Conservation (phyloP, 345 rosid species). For the Gossypium turneri region DNA sequence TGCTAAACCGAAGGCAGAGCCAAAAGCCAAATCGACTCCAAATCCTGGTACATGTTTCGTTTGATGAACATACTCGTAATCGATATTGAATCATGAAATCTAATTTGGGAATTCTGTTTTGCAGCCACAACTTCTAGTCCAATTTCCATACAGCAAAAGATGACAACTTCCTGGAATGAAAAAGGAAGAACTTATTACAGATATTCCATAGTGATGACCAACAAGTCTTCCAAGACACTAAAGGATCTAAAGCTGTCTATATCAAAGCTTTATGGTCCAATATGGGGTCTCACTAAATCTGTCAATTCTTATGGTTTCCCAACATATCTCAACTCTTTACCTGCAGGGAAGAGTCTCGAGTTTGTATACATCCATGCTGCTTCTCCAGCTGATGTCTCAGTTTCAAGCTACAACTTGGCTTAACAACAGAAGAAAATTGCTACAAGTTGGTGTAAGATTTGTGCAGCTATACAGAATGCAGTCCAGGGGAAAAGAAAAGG, state of each 20-base stretch:
- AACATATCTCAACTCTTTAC: constrained; percentile 59
- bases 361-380: constrained; percentile 88
- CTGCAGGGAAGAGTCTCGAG: constrained; percentile 74
- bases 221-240: constrained; percentile 64
- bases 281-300: constrained; percentile 75
- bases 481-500: constrained; percentile 21
- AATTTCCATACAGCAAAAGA: constrained; percentile 62
- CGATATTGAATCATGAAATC: neutral
- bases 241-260: constrained; percentile 65
- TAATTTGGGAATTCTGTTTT: constrained; percentile 13
- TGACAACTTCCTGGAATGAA: constrained; percentile 69
- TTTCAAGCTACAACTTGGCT: constrained; percentile 71
- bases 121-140: constrained; percentile 56
- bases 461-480: constrained; percentile 51
- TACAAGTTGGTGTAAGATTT: constrained; percentile 33
- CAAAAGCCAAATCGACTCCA: constrained; percentile 46
- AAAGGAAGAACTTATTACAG: constrained; percentile 76
- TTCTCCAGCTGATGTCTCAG: constrained; percentile 58
- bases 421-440: constrained; percentile 28
- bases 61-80: neutral
- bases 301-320: constrained; percentile 65
- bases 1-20: constrained; percentile 40
- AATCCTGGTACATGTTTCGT: constrained; percentile 50
- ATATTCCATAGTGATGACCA: constrained; percentile 73
- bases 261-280: constrained; percentile 80